Conservation (phyloP, 2,329 filamentous ascomycete genomes). For the Penicillium janthinellum region DNA sequence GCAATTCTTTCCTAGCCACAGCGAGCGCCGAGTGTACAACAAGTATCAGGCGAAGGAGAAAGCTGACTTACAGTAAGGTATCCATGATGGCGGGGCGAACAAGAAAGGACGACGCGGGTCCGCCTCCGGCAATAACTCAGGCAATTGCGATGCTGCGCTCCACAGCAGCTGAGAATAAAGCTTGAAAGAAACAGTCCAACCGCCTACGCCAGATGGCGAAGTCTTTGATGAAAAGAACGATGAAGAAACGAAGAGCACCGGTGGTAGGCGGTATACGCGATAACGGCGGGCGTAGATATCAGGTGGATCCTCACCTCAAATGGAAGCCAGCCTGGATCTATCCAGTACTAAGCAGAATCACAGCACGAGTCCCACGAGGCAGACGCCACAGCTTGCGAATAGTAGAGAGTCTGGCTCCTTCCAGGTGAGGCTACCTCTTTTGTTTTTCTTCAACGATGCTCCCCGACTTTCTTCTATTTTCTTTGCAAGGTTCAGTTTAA, state of each 20-base stretch:
- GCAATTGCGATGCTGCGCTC: neutral
- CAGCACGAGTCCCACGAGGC: neutral
- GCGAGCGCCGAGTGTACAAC: neutral
- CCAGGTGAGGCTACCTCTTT: neutral
- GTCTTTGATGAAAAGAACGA: neutral
- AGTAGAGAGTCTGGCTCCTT: neutral
- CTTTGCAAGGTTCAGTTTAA: neutral
- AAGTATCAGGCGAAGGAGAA: neutral
- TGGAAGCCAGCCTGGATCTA: neutral
- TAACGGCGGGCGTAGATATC: conserved; percentile 17
- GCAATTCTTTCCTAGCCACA: neutral
- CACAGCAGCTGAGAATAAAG: neutral
- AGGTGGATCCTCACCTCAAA: conserved; percentile 1
- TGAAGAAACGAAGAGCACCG: conserved; percentile 3
- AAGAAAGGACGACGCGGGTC: conserved; percentile 10
- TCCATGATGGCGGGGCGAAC: conserved; percentile 43
- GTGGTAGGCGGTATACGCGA: conserved; percentile 22
- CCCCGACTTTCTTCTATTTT: neutral
- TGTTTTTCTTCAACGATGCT: neutral
- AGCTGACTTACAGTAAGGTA: conserved; percentile 49
- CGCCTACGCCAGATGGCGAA: neutral
- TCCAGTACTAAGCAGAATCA: neutral
- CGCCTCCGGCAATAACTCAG: neutral
- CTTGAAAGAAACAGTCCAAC: neutral
- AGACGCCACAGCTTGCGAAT: neutral